Conservation (phyloP, 495 filamentous ascomycete genomes). For the Darksidea phi region DNA sequence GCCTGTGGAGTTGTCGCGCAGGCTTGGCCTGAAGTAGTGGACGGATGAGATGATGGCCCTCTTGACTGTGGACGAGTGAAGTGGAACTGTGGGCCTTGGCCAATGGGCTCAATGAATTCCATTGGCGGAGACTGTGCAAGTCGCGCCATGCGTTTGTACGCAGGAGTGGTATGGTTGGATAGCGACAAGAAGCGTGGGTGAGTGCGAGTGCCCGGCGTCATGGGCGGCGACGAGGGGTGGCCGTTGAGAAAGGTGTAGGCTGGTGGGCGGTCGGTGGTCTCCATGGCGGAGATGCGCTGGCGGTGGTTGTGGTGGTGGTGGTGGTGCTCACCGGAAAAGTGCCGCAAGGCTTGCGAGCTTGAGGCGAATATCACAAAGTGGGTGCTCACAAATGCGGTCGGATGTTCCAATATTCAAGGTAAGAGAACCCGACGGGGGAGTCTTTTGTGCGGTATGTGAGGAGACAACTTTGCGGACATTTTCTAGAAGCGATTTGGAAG, state of each 20-base stretch:
- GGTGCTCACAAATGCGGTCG: neutral
- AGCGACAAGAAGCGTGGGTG: slow-evolving; percentile 33
- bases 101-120: slow-evolving; percentile 36
- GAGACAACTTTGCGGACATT: slow-evolving; percentile 32
- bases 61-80: slow-evolving; percentile 34
- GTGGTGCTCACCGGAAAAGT: slow-evolving; percentile 29
- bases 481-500: slow-evolving; percentile 26
- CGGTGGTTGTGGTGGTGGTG: slow-evolving; percentile 16
- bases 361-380: slow-evolving; percentile 1
- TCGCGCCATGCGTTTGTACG: slow-evolving; percentile 36
- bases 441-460: slow-evolving; percentile 22
- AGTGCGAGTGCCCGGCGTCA: slow-evolving; percentile 31
- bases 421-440: slow-evolving; percentile 22
- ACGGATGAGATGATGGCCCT: slow-evolving; percentile 33
- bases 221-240: slow-evolving; percentile 34
- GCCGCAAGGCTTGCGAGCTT: slow-evolving; percentile 14
- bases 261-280: slow-evolving; percentile 18
- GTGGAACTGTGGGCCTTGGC: slow-evolving; percentile 31
- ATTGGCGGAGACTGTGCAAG: slow-evolving; percentile 32
- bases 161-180: slow-evolving; percentile 37
- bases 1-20: slow-evolving; percentile 24
- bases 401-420: slow-evolving; percentile 25
- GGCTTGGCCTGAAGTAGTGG: slow-evolving; percentile 27
- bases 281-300: slow-evolving; percentile 23
- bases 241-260: slow-evolving; percentile 19